Conservation (phyloP, 495 filamentous ascomycete species). For the Collariella sp. region DNA sequence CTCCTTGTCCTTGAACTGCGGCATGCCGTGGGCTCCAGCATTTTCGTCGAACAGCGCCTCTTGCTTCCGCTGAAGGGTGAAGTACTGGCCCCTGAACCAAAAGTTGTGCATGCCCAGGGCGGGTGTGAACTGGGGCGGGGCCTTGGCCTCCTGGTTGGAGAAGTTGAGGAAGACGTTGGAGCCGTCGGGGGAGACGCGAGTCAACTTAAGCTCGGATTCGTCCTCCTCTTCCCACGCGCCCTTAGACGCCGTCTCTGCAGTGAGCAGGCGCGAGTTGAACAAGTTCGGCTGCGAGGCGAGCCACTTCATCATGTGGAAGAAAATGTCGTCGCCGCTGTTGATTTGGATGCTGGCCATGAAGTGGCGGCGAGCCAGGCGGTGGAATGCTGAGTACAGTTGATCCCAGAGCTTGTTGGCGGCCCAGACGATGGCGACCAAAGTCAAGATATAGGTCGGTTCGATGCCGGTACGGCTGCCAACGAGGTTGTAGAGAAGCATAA, state of each 20-base stretch:
- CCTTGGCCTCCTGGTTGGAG: conserved; percentile 34
- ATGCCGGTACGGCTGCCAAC: conserved; percentile 28
- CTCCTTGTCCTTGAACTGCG: conserved; percentile 33
- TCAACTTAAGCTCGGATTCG: conserved; percentile 28
- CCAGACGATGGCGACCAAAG: conserved; percentile 31
- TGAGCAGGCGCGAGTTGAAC: conserved; percentile 45
- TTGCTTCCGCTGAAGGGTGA: conserved; percentile 31
- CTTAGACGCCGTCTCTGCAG: conserved; percentile 47
- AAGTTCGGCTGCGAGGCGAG: conserved; percentile 46
- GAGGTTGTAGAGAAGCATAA: conserved; percentile 26
- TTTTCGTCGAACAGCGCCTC: conserved; percentile 26
- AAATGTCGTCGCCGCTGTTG: conserved; percentile 51
- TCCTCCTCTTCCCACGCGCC: conserved; percentile 46
- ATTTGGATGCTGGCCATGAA: conserved; percentile 50
- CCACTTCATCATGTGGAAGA: conserved; percentile 52
- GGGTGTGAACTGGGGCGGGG: conserved; percentile 32
- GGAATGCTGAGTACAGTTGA: conserved; percentile 22
- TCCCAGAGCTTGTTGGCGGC: conserved; percentile 28
- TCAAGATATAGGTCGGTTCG: conserved; percentile 33
- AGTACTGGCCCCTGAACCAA: conserved; percentile 35
- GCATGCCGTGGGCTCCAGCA: conserved; percentile 12
- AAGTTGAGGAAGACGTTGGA: conserved; percentile 36
- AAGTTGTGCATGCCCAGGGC: conserved; percentile 34
- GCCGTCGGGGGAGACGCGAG: conserved; percentile 26
- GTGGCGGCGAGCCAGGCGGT: conserved; percentile 31